Conservation (phyloP, 2,329 filamentous ascomycete species). For the Hypomyces rosellus region DNA sequence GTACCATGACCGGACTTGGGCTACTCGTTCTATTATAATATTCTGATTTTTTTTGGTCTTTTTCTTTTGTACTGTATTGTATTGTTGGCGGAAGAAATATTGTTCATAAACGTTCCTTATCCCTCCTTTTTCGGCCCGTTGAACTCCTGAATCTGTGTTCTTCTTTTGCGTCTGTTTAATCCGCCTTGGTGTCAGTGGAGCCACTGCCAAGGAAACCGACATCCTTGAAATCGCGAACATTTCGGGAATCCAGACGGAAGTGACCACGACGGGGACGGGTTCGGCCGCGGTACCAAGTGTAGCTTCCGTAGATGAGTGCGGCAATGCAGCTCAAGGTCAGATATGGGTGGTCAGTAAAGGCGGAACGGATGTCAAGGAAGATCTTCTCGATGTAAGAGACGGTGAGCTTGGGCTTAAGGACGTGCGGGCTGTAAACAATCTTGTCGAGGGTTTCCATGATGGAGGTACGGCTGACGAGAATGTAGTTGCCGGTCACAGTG, state of each 20-base stretch:
- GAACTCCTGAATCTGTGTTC: background rate
- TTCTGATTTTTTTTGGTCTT: background rate
- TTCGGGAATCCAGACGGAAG: slow-evolving; percentile 53
- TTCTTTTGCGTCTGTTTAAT: slow-evolving; percentile 17
- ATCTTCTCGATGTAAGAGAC: slow-evolving; percentile 64
- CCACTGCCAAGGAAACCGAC: slow-evolving; percentile 53
- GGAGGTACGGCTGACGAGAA: slow-evolving; percentile 80
- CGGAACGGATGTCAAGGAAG: slow-evolving; percentile 58
- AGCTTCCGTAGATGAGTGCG: slow-evolving; percentile 46
- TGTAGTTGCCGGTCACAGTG: slow-evolving; percentile 81
- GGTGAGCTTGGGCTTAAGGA: slow-evolving; percentile 73
- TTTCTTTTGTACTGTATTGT: no score
- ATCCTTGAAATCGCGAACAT: slow-evolving; percentile 53
- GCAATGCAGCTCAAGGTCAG: slow-evolving; percentile 52
- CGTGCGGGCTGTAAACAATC: slow-evolving; percentile 60
- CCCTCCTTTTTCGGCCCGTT: background rate
- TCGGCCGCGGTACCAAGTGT: slow-evolving; percentile 50
- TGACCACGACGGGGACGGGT: slow-evolving; percentile 49
- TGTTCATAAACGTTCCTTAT: background rate
- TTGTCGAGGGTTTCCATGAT: slow-evolving; percentile 82
- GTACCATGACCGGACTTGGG: background rate
- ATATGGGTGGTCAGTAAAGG: slow-evolving; percentile 54
- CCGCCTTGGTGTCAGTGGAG: slow-evolving; percentile 28
- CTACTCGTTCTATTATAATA: background rate
- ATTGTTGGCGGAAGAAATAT: no score